Evolutionary conservation across 1,139 yeast species (phyloP).

Genomic region (Geotrichum bryndzae): DNA sequence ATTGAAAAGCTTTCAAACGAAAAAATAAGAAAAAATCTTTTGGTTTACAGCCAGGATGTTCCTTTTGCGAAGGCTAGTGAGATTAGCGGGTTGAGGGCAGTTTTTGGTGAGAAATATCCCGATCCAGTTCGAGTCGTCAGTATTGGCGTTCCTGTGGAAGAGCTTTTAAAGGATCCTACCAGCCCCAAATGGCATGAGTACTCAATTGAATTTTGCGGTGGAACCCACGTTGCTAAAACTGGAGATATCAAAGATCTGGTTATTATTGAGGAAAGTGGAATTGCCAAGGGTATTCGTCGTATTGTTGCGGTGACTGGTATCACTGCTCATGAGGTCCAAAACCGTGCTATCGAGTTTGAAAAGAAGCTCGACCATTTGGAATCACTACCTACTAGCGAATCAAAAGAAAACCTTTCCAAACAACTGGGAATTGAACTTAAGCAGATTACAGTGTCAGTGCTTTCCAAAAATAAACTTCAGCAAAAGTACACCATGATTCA

Average conservation of each 20-base stretch:
- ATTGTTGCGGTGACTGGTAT: slow-evolving; percentile 93
- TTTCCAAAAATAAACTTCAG: slow-evolving; percentile 70
- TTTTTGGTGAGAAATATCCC: slow-evolving; percentile 97
- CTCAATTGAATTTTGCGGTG: slow-evolving; percentile 97
- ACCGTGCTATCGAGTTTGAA: slow-evolving; percentile 67
- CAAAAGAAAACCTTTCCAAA: slow-evolving; percentile 72
- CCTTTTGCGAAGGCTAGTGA: slow-evolving; percentile 64
- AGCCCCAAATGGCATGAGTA: slow-evolving; percentile 67
- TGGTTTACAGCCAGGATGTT: slow-evolving; percentile 80
- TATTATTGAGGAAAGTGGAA: slow-evolving; percentile 89
- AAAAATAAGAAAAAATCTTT: slow-evolving; percentile 61
- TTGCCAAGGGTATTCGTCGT: slow-evolving; percentile 97
- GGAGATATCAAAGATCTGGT: slow-evolving; percentile 90
- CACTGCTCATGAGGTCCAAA: slow-evolving; percentile 85
- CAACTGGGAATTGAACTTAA: slow-evolving; percentile 79
- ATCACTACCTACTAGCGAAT: slow-evolving; percentile 54
- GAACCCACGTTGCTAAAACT: slow-evolving; percentile 91
- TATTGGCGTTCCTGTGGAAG: slow-evolving; percentile 86
- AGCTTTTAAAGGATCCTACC: slow-evolving; percentile 62
- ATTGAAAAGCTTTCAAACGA: slow-evolving; percentile 73
- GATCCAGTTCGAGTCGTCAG: slow-evolving; percentile 98
- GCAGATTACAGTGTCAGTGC: slow-evolving; percentile 78
- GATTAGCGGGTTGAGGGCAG: slow-evolving; percentile 88
- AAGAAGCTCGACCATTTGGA: slow-evolving; percentile 53
- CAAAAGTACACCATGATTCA: slow-evolving; percentile 72